Evolutionary conservation across 495 filamentous ascomycete genomes (phyloP).

Genomic region (Penicillium ucsense): DNA sequence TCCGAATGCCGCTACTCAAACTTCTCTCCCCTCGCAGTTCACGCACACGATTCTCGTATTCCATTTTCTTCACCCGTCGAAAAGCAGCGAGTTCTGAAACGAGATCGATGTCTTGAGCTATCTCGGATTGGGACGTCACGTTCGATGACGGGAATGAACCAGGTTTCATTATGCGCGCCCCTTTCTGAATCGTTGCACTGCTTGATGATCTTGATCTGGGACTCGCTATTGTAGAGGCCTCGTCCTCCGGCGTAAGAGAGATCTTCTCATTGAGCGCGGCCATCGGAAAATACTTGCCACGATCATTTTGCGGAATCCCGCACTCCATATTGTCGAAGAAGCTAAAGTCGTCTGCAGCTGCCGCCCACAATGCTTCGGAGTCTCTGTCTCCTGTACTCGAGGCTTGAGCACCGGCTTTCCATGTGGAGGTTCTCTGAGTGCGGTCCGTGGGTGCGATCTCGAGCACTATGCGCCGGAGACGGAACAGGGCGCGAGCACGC

Average conservation of each 20-base stretch:
- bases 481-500: conserved; percentile 40
- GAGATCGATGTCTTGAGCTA: conserved; percentile 30
- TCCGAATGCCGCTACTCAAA: conserved; percentile 13
- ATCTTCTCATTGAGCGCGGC: conserved; percentile 37
- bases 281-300: conserved; percentile 35
- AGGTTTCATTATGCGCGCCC: not conserved
- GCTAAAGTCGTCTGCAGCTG: conserved; percentile 50
- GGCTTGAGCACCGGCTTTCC: conserved; percentile 34
- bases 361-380: conserved; percentile 51
- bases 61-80: conserved; percentile 33
- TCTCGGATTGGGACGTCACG: not conserved
- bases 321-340: conserved; percentile 57
- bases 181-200: no score
- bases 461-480: conserved; percentile 45
- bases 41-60: conserved; percentile 30
- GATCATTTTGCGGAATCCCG: conserved; percentile 38
- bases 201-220: no score
- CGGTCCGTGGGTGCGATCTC: conserved; percentile 40
- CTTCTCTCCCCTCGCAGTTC: conserved; percentile 21
- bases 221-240: conserved; percentile 2
- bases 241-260: conserved; percentile 24
- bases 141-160: no score
- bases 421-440: conserved; percentile 15
- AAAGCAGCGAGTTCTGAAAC: conserved; percentile 41
- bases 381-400: conserved; percentile 55